Evolutionary conservation across 805 yeast species (phyloP).

Genomic region (Yamadazyma takamatsuzukensis): DNA sequence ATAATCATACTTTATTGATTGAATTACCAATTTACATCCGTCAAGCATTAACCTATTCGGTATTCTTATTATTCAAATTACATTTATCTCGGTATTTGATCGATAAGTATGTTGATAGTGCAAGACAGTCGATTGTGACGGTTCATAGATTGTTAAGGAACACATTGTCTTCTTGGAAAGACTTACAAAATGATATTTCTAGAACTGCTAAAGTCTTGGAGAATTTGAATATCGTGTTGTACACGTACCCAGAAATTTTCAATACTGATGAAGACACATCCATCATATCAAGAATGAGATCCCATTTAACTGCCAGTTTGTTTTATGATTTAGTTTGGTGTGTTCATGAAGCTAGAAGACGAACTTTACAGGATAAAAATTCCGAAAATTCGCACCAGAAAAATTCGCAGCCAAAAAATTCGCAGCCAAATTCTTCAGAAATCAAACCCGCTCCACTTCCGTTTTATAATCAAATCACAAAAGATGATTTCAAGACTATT

Average conservation of each 20-base stretch:
- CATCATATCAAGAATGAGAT: constrained; percentile 82
- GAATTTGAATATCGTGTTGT: constrained; percentile 79
- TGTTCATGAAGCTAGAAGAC: constrained; percentile 87
- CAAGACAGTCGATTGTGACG: constrained; percentile 90
- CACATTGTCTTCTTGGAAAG: constrained; percentile 88
- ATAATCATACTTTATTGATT: constrained; percentile 61
- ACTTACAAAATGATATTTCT: constrained; percentile 84
- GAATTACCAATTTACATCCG: constrained; percentile 85
- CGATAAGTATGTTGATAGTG: constrained; percentile 77
- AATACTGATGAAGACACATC: constrained; percentile 48
- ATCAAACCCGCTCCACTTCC: constrained; percentile 70
- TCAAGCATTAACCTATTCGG: constrained; percentile 80
- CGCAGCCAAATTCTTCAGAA: constrained; percentile 12
- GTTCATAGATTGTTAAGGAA: constrained; percentile 85
- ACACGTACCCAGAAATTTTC: constrained; percentile 83
- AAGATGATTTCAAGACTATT: constrained; percentile 81
- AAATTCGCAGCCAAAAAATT: constrained; percentile 3
- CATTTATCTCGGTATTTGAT: constrained; percentile 73
- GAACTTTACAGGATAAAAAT: constrained; percentile 40
- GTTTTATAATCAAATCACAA: constrained; percentile 83
- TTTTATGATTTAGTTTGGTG: constrained; percentile 93
- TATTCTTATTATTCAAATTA: constrained; percentile 72
- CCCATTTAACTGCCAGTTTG: constrained; percentile 85
- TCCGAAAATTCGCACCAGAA: constrained; percentile 10
- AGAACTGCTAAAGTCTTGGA: constrained; percentile 90